These are phyloP conservation scores for Aschersonia sp. DNA, from an alignment of 2,329 filamentous ascomycete species.

Conservation along the genomic window DNA sequence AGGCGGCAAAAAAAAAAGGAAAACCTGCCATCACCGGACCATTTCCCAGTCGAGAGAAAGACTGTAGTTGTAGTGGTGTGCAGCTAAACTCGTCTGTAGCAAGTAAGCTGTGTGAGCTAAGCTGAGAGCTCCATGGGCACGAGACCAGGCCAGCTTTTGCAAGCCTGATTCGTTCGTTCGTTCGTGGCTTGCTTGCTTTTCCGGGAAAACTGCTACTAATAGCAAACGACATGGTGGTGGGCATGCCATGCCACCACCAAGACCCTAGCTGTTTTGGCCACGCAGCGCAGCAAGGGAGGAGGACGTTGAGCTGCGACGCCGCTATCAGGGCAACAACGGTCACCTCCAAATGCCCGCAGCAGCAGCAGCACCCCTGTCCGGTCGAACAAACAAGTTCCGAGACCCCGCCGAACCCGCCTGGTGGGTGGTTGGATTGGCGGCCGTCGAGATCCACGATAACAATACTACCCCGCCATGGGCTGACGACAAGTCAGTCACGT, in stretches of 20 bases:
- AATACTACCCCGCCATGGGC: neutral
- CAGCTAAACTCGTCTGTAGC: neutral
- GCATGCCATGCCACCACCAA: neutral
- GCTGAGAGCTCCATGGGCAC: neutral
- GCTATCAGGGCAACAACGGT: neutral
- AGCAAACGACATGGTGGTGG: neutral
- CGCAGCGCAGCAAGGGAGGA: neutral
- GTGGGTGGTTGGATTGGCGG: no score
- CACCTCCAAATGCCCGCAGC: neutral
- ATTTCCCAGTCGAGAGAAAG: neutral
- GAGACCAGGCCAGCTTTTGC: neutral
- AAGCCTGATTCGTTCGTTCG: neutral
- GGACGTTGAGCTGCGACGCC: neutral
- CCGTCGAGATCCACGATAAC: neutral
- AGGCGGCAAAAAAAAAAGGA: no score
- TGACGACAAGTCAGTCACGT: neutral
- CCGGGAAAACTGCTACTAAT: neutral
- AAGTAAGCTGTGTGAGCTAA: neutral
- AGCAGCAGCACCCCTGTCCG: neutral
- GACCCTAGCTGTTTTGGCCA: neutral
- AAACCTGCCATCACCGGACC: neutral
- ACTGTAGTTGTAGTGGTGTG: neutral
- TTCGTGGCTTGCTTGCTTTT: neutral
- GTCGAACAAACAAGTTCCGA: neutral
- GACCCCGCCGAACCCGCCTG: neutral